These are phyloP conservation scores for Eucalyptus sp. DNA, from an alignment of 345 rosid genomes.

Conservation along the genomic window DNA sequence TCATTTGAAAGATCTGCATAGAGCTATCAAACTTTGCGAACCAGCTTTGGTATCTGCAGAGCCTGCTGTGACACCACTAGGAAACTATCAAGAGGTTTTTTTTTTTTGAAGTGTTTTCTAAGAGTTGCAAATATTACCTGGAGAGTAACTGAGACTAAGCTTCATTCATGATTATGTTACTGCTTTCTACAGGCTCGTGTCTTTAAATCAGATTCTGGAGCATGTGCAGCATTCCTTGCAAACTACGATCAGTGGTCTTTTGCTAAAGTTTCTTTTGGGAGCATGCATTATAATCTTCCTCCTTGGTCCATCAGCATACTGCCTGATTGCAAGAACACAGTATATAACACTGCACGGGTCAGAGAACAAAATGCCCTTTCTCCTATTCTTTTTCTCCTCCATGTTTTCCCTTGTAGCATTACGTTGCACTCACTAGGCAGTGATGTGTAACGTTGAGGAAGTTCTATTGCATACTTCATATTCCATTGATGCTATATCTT, in stretches of 20 bases:
- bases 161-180: background rate
- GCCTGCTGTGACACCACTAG: slow-evolving; percentile 59
- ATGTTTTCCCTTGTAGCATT: background rate
- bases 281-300: slow-evolving; percentile 82
- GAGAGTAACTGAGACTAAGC: background rate
- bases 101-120: background rate
- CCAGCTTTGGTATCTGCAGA: slow-evolving; percentile 72
- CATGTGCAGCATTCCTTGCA: slow-evolving; percentile 93
- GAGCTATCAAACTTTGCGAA: slow-evolving; percentile 87
- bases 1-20: slow-evolving; percentile 94
- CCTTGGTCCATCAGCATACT: slow-evolving; percentile 99
- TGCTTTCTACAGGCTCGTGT: slow-evolving; percentile 65
- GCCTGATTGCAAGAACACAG: slow-evolving; percentile 98
- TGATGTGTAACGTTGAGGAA: background rate
- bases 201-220: slow-evolving; percentile 67
- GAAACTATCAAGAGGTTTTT: slow-evolving; percentile 76
- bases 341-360: slow-evolving; percentile 97
- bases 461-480: background rate
- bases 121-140: background rate
- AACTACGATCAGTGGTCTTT: slow-evolving; percentile 54
- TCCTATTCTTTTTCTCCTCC: background rate
- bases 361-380: slow-evolving; percentile 1
- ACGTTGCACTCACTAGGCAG: background rate
- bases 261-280: slow-evolving; percentile 66
- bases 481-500: background rate